These are phyloP conservation scores for Chaetomium olivaceum DNA, from an alignment of 2,329 filamentous ascomycete species.

Conservation along the genomic window DNA sequence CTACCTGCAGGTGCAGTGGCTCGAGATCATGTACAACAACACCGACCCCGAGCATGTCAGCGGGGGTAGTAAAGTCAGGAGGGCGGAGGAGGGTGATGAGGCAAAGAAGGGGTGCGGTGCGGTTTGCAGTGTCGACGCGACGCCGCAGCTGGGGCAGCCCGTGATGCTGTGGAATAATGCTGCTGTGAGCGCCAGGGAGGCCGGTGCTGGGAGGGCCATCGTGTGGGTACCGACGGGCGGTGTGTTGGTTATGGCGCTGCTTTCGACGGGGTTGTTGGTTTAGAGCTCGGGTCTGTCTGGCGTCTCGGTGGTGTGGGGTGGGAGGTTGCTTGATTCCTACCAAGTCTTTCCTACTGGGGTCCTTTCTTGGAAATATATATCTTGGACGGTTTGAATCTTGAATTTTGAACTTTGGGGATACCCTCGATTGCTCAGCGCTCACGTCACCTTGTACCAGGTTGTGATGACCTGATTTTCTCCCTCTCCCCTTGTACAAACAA, in stretches of 20 bases:
- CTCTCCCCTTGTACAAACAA: neutral
- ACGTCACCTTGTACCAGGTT: neutral
- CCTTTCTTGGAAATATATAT: neutral
- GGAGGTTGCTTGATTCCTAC: neutral
- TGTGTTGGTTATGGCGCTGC: slow-evolving; percentile 1
- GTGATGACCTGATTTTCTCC: no score
- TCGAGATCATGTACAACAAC: slow-evolving; percentile 59
- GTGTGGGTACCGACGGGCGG: slow-evolving; percentile 10
- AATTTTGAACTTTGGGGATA: neutral
- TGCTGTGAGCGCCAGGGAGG: neutral
- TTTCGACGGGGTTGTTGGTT: slow-evolving; percentile 12
- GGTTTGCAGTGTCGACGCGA: slow-evolving; percentile 42
- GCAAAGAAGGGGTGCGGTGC: slow-evolving; percentile 28
- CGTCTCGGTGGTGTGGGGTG: neutral
- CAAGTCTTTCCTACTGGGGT: neutral
- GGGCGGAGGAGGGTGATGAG: slow-evolving; percentile 5
- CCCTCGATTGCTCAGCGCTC: neutral
- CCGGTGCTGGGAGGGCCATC: neutral
- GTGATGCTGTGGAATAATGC: slow-evolving; percentile 39
- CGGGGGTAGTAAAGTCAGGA: neutral
- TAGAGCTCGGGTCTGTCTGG: slow-evolving; percentile 1
- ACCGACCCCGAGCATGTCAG: slow-evolving; percentile 34
- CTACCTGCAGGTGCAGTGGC: slow-evolving; percentile 62
- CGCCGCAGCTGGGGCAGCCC: slow-evolving; percentile 41
- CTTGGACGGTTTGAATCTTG: neutral